Evolutionary conservation across 192 early-diverging fungal genomes (phyloP), one percentile per base, ranked within the genome.

Genomic region (Coemansia umbellata): DNA sequence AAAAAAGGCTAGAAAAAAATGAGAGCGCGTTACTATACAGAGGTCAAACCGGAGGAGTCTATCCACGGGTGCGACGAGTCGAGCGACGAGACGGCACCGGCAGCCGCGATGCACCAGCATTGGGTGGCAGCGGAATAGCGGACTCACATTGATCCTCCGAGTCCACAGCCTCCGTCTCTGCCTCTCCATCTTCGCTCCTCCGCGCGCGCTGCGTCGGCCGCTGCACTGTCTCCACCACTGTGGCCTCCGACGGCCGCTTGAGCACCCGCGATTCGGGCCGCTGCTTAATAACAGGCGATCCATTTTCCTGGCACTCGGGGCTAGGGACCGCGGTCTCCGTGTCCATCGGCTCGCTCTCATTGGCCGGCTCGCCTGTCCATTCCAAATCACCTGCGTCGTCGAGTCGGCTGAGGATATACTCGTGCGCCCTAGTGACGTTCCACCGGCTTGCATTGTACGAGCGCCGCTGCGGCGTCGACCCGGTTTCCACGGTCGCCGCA

Each of bases 221-320:
- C 45, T 53, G 41, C 10, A 24, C 37, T 8, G 41, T 5, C 3
- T 68, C 58, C 1, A 43, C 5, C 0, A 31, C 26, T 18, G 70
- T 50, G 11, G 58, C 28, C 0, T 74, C 63, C 0, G 72, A 68
- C 21, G 60, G 27, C n/a, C 65, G 53, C 48, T 75, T 75, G 48
- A 55, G 60, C 30, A 42, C 30, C 30, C 56, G 45, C 21, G 37
- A 2, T 14, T 40, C 23, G 43, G 55, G n/a, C 22, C 22, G 30
- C n/a, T 22, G 21, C 26, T n/a, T n/a, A n/a, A n/a, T n/a, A n/a
- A n/a, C n/a, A n/a, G n/a, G n/a, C n/a, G n/a, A n/a, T n/a, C n/a
- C n/a, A n/a, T n/a, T n/a, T n/a, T n/a, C n/a, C n/a, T n/a, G n/a
- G n/a, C n/a, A n/a, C n/a, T n/a, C n/a, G n/a, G 24, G 14, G 18